phyloP scores from a whole-genome alignment of 2,329 filamentous ascomycete species.

The Biscogniauxia marginata region DNA sequence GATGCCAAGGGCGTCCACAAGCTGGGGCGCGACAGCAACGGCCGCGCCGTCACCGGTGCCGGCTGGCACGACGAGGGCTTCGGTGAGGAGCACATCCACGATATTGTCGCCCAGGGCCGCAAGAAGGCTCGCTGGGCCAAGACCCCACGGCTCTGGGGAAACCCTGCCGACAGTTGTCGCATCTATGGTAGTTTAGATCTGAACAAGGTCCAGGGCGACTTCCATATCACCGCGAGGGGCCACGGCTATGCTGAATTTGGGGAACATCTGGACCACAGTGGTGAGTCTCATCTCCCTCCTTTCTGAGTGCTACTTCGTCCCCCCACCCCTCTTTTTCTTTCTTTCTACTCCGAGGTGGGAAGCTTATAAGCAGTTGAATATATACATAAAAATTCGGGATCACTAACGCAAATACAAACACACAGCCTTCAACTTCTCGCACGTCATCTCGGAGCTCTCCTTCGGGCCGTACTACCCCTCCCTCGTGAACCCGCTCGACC shows the following conservation, averaged over 20 bases:
- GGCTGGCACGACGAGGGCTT: slow-evolving; percentile 67
- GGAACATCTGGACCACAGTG: slow-evolving; percentile 74
- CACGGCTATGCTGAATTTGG: slow-evolving; percentile 89
- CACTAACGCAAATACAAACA: slow-evolving; percentile 21
- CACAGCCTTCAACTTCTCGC: slow-evolving; percentile 92
- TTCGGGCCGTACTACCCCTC: slow-evolving; percentile 97
- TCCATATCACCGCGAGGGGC: slow-evolving; percentile 92
- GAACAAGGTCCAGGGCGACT: slow-evolving; percentile 97
- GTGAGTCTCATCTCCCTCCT: no score
- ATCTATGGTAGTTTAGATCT: slow-evolving; percentile 87
- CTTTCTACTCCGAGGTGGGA: no score
- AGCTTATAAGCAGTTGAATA: neutral
- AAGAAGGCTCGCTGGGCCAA: slow-evolving; percentile 68
- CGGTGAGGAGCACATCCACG: slow-evolving; percentile 82
- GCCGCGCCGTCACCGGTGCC: slow-evolving; percentile 54
- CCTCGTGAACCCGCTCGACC: slow-evolving; percentile 90
- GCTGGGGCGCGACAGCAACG: slow-evolving; percentile 55
- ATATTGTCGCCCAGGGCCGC: slow-evolving; percentile 73
- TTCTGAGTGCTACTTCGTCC: no score
- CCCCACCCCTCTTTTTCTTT: no score
- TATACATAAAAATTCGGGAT: neutral
- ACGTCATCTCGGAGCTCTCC: slow-evolving; percentile 92
- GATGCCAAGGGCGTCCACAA: slow-evolving; percentile 65
- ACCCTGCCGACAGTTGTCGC: slow-evolving; percentile 70
- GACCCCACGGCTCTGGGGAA: slow-evolving; percentile 65